Evolutionary conservation across 768 basidiomycete species (phyloP).

Genomic region (Russula dissimulans): DNA sequence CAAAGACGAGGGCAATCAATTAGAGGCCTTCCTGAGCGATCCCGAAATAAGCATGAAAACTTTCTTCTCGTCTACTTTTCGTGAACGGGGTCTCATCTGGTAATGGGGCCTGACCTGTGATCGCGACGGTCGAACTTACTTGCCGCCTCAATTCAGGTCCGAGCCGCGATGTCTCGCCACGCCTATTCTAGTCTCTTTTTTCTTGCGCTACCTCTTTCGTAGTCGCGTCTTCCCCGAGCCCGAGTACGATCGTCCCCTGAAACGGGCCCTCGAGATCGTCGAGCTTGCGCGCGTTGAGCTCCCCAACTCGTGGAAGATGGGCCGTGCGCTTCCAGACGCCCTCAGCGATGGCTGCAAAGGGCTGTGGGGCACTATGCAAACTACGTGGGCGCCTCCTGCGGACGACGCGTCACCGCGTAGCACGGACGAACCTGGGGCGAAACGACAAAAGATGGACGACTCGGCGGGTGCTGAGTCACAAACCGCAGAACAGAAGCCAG

Average conservation of each 20-base stretch:
- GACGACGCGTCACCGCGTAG: conserved; percentile 1
- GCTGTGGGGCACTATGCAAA: conserved; percentile 36
- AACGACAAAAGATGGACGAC: conserved; percentile 22
- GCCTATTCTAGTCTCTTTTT: conserved; percentile 51
- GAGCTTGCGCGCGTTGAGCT: conserved; percentile 41
- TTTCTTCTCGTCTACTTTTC: conserved; percentile 64
- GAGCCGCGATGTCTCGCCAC: conserved; percentile 40
- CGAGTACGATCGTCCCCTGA: conserved; percentile 36
- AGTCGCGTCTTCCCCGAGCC: conserved; percentile 45
- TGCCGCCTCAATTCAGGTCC: conserved; percentile 27
- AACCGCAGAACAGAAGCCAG: background rate
- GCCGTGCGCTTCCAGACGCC: conserved; percentile 38
- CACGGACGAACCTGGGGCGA: conserved; percentile 19
- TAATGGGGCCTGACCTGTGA: conserved; percentile 19
- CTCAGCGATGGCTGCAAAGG: conserved; percentile 42
- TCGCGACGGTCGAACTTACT: conserved; percentile 17
- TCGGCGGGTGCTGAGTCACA: background rate
- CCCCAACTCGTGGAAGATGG: conserved; percentile 38
- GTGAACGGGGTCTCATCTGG: conserved; percentile 63
- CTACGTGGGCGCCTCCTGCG: conserved; percentile 1
- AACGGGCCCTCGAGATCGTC: conserved; percentile 36
- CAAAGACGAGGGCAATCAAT: conserved; percentile 19
- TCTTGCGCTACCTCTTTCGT: conserved; percentile 50
- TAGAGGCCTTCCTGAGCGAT: conserved; percentile 48
- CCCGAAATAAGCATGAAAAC: conserved; percentile 50